A percentile compares a stretch with the other conserved stretches of the same genome.
These are phyloP conservation scores for Polychytrium aggregatum DNA, from an alignment of 192 early-diverging fungal species.

Conservation along the genomic window DNA sequence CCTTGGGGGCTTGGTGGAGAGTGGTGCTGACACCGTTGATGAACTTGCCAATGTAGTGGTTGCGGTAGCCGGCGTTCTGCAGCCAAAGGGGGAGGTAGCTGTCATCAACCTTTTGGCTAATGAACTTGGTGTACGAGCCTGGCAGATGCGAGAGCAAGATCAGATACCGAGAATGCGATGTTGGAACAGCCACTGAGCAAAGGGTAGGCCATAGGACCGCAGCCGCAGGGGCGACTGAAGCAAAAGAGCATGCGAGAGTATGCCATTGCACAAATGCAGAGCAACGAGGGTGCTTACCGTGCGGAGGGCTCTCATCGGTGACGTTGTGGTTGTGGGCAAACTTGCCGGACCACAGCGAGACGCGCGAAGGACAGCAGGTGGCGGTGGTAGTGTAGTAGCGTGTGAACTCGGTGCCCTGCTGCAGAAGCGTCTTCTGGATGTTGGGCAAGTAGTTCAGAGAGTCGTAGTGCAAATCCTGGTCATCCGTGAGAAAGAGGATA, in stretches of 20 bases:
- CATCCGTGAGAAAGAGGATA: slow-evolving; percentile 53
- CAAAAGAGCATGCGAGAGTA: too few species aligned
- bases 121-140: slow-evolving; percentile 23
- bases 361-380: slow-evolving; percentile 55
- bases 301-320: slow-evolving; percentile 2
- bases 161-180: too few species aligned
- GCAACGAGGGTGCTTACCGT: too few species aligned
- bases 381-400: slow-evolving; percentile 55
- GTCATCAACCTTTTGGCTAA: slow-evolving; percentile 20
- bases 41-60: slow-evolving; percentile 60
- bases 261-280: too few species aligned
- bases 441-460: slow-evolving; percentile 50
- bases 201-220: too few species aligned
- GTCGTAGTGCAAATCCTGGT: slow-evolving; percentile 44
- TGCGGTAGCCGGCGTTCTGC: slow-evolving; percentile 44
- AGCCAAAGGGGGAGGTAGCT: slow-evolving; percentile 41
- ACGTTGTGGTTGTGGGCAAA: slow-evolving; percentile 56
- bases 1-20: slow-evolving; percentile 18
- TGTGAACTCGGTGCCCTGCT: slow-evolving; percentile 45
- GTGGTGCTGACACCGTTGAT: too few species aligned
- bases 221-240: too few species aligned
- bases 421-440: slow-evolving; percentile 45
- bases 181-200: too few species aligned
- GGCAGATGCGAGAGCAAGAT: too few species aligned
- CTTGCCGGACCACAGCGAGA: slow-evolving; percentile 42